Percentiles rank a stretch among this genome's conserved stretches.
phyloP scores from a whole-genome alignment of 2,329 filamentous ascomycete genomes.

The Orbilia brochopaga region DNA sequence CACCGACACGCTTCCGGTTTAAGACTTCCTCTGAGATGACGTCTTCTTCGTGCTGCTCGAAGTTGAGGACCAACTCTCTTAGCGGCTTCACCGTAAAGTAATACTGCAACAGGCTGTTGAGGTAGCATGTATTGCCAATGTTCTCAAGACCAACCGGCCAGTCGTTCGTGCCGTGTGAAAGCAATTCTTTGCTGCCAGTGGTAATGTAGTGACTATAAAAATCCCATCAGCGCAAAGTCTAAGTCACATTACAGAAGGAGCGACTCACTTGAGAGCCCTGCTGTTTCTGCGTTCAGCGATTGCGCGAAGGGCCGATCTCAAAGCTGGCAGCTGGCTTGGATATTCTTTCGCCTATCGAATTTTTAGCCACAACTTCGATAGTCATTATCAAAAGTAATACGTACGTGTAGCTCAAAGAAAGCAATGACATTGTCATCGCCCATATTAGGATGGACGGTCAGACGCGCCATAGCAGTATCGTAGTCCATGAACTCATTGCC shows the following conservation, averaged over 20 bases:
- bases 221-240: not conserved
- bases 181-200: conserved; percentile 31
- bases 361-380: not conserved
- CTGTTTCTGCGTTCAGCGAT: conserved; percentile 54
- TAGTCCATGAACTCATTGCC: conserved; percentile 44
- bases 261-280: conserved; percentile 37
- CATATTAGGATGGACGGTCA: conserved; percentile 27
- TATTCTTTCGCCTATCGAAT: conserved; percentile 57
- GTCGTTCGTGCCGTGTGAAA: conserved; percentile 55
- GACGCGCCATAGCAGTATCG: conserved; percentile 19
- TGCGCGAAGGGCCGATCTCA: conserved; percentile 53
- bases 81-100: conserved; percentile 87
- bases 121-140: conserved; percentile 96
- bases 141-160: conserved; percentile 88
- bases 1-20: conserved; percentile 74
- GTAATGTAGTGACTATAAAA: conserved; percentile 30
- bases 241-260: not conserved
- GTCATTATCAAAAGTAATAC: not conserved
- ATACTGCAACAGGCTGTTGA: conserved; percentile 95
- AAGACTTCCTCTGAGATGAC: conserved; percentile 70
- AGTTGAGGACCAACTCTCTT: conserved; percentile 78
- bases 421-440: conserved; percentile 38
- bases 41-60: conserved; percentile 71
- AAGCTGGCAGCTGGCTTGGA: conserved; percentile 49
- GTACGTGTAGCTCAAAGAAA: conserved; percentile 37